Conservation (phyloP, 2,329 filamentous ascomycete genomes). For the Dothistroma pini region DNA sequence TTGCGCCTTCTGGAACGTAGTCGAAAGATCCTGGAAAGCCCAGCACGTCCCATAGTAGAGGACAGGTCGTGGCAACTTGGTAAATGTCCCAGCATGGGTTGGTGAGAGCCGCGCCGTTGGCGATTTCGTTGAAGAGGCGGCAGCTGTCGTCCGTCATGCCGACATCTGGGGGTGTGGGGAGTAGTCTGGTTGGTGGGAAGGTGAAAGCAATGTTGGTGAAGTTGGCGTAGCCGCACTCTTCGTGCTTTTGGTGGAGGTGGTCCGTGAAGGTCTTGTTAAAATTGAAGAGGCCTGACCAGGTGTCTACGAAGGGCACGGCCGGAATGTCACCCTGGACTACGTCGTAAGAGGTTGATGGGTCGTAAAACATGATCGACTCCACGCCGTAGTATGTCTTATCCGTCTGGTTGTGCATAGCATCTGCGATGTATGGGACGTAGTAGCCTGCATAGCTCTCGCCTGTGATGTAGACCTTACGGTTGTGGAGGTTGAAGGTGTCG, state of each 20-base stretch:
- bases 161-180: constrained; percentile 53
- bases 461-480: constrained; percentile 61
- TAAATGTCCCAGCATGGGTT: constrained; percentile 83
- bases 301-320: constrained; percentile 57
- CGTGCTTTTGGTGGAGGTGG: constrained; percentile 47
- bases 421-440: constrained; percentile 65
- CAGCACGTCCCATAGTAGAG: constrained; percentile 64
- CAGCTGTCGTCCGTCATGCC: constrained; percentile 50
- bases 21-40: constrained; percentile 62
- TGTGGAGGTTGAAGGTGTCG: constrained; percentile 46
- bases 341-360: constrained; percentile 60
- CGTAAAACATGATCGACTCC: constrained; percentile 67
- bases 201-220: constrained; percentile 60
- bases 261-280: constrained; percentile 59
- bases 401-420: constrained; percentile 66
- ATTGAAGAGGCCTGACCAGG: constrained; percentile 58
- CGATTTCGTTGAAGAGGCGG: constrained; percentile 46
- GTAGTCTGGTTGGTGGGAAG: constrained; percentile 63
- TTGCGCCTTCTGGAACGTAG: constrained; percentile 61
- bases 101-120: constrained; percentile 49
- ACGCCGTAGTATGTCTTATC: constrained; percentile 66
- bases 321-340: constrained; percentile 51
- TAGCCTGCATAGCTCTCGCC: constrained; percentile 51
- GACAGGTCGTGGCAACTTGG: constrained; percentile 68
- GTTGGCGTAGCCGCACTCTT: constrained; percentile 59